These are phyloP conservation scores for Quillaja saponaria DNA, from an alignment of 306 rosid genomes.

Conservation along the genomic window DNA sequence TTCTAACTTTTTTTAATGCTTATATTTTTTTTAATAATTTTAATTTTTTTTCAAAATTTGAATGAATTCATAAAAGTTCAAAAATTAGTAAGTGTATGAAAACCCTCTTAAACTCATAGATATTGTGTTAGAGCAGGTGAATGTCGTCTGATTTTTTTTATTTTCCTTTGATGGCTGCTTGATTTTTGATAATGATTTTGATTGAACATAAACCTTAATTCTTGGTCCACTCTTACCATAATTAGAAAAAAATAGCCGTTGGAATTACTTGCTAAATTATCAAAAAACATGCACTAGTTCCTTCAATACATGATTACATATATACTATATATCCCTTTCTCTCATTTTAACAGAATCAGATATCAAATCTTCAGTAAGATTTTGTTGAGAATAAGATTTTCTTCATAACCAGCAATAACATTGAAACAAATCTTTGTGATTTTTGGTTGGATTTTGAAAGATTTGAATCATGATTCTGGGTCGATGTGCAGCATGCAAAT, in stretches of 20 bases:
- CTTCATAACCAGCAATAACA: slow-evolving; percentile 19
- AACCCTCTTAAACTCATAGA: too few species aligned
- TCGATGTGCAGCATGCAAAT: slow-evolving; percentile 79
- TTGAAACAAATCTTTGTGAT: slow-evolving; percentile 34
- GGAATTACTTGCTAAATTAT: neutral
- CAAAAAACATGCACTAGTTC: neutral
- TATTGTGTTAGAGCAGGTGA: too few species aligned
- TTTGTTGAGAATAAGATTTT: slow-evolving; percentile 2
- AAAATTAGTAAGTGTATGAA: too few species aligned
- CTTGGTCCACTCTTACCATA: slow-evolving; percentile 22
- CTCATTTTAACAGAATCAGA: neutral
- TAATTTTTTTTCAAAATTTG: too few species aligned
- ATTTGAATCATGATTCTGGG: slow-evolving; percentile 34
- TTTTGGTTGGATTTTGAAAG: slow-evolving; percentile 27
- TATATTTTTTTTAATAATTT: too few species aligned
- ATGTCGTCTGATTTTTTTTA: too few species aligned
- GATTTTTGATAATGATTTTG: too few species aligned
- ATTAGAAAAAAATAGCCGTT: slow-evolving; percentile 43
- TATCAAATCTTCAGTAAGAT: slow-evolving; percentile 21
- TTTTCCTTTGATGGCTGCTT: too few species aligned
- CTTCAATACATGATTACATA: slow-evolving; percentile 8
- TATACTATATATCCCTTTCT: neutral
- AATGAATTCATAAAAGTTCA: too few species aligned
- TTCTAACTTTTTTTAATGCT: too few species aligned
- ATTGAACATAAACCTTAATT: slow-evolving; percentile 16